Conservation (phyloP, 2,329 filamentous ascomycete species). For the Verticillium dahliae region DNA sequence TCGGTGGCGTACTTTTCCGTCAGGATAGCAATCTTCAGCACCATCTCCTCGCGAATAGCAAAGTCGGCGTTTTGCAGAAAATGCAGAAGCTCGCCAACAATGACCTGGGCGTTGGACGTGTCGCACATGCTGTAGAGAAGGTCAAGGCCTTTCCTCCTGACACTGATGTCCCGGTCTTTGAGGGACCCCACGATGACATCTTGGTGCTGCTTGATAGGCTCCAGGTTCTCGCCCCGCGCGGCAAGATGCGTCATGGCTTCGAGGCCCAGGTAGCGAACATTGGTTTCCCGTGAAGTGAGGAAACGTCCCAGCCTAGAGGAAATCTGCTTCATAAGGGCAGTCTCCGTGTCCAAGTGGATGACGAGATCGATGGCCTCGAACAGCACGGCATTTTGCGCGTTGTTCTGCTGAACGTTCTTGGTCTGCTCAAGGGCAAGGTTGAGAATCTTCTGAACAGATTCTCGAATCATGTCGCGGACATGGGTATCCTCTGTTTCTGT, state of each 20-base stretch:
- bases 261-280: constrained; percentile 89
- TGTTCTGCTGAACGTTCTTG: constrained; percentile 99
- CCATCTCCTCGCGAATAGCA: constrained; percentile 98
- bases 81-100: constrained; percentile 87
- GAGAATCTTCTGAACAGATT: constrained; percentile 85
- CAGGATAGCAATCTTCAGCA: constrained; percentile 94
- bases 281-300: constrained; percentile 94
- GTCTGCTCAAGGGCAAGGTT: constrained; percentile 87
- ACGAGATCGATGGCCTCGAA: constrained; percentile 99
- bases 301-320: constrained; percentile 87
- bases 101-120: constrained; percentile 83
- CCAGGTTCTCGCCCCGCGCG: constrained; percentile 84
- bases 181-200: constrained; percentile 91
- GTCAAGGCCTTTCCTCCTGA: constrained; percentile 90
- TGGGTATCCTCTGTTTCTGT: constrained; percentile 73
- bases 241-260: constrained; percentile 98
- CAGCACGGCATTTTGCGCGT: constrained; percentile 93
- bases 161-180: constrained; percentile 93
- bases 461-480: constrained; percentile 83
- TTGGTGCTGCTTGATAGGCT: constrained; percentile 97
- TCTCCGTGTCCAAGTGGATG: constrained; percentile 94
- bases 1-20: constrained; percentile 98
- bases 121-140: constrained; percentile 99
- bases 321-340: constrained; percentile 92
- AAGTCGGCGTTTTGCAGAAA: constrained; percentile 97